These are phyloP conservation scores for Lenzites betulinus DNA, from an alignment of 768 basidiomycete genomes.

Conservation along the genomic window DNA sequence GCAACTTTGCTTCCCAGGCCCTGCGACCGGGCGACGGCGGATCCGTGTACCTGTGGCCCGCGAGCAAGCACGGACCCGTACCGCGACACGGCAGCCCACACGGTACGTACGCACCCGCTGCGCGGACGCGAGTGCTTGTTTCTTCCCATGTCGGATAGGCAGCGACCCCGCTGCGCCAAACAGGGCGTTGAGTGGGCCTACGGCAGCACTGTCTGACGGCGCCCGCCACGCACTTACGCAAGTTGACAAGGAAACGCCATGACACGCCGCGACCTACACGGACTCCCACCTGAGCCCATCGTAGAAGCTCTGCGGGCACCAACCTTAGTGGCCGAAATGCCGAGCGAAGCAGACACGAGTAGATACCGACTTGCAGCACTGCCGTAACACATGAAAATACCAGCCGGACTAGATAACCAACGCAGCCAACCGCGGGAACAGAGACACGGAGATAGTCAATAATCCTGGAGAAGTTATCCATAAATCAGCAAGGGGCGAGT, in stretches of 20 bases:
- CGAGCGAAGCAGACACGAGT: background rate
- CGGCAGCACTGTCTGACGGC: background rate
- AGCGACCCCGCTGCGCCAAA: background rate
- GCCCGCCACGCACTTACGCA: background rate
- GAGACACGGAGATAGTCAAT: background rate
- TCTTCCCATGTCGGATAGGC: background rate
- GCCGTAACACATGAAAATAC: conserved; percentile 3
- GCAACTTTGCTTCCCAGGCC: background rate
- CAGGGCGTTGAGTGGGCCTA: background rate
- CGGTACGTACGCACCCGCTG: background rate
- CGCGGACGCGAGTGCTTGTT: background rate
- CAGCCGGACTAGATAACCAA: background rate
- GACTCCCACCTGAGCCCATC: background rate
- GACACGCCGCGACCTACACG: background rate
- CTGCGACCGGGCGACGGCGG: too few relatives aligned
- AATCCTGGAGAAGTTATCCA: conserved; percentile 17
- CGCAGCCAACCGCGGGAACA: background rate
- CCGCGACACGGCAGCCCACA: background rate
- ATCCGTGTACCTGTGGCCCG: background rate
- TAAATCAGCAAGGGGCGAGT: conserved; percentile 16
- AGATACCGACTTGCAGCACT: conserved; percentile 3
- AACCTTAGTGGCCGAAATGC: conserved; percentile 4
- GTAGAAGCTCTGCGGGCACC: background rate
- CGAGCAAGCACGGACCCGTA: background rate
- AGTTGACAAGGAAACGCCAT: background rate